Evolutionary conservation across 2,329 filamentous ascomycete genomes (phyloP), one percentile per base, ranked within the genome.

Genomic region (Nemania sp.): DNA sequence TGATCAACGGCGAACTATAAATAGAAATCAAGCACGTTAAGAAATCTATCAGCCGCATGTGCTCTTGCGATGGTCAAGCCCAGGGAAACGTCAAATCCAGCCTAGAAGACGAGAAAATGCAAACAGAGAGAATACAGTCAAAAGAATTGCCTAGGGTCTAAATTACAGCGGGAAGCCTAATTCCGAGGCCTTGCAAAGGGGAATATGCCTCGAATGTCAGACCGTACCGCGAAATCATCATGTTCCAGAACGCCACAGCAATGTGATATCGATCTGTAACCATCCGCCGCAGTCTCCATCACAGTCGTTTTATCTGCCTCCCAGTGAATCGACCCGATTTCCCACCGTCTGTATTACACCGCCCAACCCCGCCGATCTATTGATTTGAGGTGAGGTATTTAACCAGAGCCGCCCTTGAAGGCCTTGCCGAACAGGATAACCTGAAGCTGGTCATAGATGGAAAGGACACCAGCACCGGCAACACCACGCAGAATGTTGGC

Each of bases 401-500:
- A 81, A 72, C 61, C 63, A 59, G 79, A 81, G 72, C 79, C 80
- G 69, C 81, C 80, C 77, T 96, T 96, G 93, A 93, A 99, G 87
- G 92, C 91, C 93, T 99, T 98, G 82, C 95, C 95, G 91, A 99
- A 99, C 83, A 99, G 83, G 81, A 99, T 83, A 80, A 99, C 88
- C 90, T 99, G 95, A 81, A 91, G 91, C 88, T 98, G 94, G 82
- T 99, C 95, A 86, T 99, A 99, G 92, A 99, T 97, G 82, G 95
- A 99, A 80, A 99, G 88, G 80, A 99, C 95, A 99, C 95, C 95
- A 86, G 95, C 95, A 92, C 95, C 96, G 79, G 95, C 95, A 79
- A 99, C 95, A 97, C 95, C 96, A 97, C 95, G 95, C 85, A 99
- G 95, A 79, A 99, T 99, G 92, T 99, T 99, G 89, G 95, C 95